Evolutionary conservation across 768 basidiomycete genomes (phyloP), one percentile per base, ranked within the genome.

Genomic region (Tylopilus plumbeoviolaceoides): DNA sequence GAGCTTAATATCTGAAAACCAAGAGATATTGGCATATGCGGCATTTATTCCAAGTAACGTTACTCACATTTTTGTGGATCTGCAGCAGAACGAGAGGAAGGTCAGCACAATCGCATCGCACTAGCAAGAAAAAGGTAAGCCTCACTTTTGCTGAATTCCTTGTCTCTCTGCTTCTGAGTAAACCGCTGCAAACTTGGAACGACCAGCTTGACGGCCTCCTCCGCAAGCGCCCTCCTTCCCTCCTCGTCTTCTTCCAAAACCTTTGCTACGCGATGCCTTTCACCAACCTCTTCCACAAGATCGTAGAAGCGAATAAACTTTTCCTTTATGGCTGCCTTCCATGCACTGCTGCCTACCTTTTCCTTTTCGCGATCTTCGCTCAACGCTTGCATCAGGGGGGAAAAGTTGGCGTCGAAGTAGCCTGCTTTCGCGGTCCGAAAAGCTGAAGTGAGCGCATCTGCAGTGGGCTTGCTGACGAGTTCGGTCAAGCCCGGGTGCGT

Each of bases 251-350:
- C 89, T 53, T 85, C 85, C 58, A 91, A 69, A 11, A 91, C 82
- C 56, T 73, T 77, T 42, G 82, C 84, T 40, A 87, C 65, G 55
- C 78, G 75, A 68, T 93, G 91, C 42, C 90, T 71, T 64, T 92
- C 90, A 45, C 82, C 73, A 20, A 89, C 78, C 62, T 91, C 91
- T 27, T 92, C 91, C 56, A 92, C 70, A 36, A 87, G 64, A 58
- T 90, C 88, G 59, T 85, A 92, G 70, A 93, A 93, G 51, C 82
- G 74, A 30, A 84, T 89, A 65, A 89, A 87, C 69, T 86, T 89
- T 70, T 91, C 90, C 71, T 92, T 92, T 15, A 81, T 81, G 4
- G 81, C 82, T 4, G 78, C 75, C 68, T 81, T 82, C 67, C 69
- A 69, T 12, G 65, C 69, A 27, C 63, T 69, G n/a, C 68, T 69